These are phyloP conservation scores for Fomitopsis betulina DNA, from an alignment of 1,284 basidiomycete genomes.

Conservation along the genomic window DNA sequence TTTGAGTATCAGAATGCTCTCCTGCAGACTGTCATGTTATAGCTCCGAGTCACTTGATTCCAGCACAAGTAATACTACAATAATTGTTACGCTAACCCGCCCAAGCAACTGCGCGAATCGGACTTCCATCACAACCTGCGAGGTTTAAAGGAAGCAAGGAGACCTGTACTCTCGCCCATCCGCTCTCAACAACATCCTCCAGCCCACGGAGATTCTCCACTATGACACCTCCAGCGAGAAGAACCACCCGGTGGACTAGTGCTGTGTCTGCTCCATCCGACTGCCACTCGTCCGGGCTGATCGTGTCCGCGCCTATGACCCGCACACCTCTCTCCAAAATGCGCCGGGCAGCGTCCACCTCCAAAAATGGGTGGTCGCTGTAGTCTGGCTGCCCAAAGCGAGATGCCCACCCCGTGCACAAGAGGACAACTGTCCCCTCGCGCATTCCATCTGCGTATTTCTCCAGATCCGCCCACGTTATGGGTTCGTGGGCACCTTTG, in stretches of 20 bases:
- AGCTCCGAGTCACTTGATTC: too few species aligned
- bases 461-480: conserved; percentile 17
- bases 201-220: conserved; percentile 62
- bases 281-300: conserved; percentile 61
- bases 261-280: conserved; percentile 30
- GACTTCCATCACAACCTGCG: conserved; percentile 56
- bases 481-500: conserved; percentile 14
- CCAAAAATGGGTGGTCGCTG: conserved; percentile 59
- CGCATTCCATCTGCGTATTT: conserved; percentile 25
- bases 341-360: conserved; percentile 42
- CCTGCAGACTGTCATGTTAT: too few species aligned
- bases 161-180: conserved; percentile 32
- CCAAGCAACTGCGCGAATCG: conserved; percentile 48
- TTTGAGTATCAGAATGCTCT: too few species aligned
- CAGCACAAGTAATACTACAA: too few species aligned
- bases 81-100: not conserved
- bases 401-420: conserved; percentile 59
- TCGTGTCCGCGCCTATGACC: conserved; percentile 56
- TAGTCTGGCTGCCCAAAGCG: conserved; percentile 46
- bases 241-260: conserved; percentile 50
- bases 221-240: conserved; percentile 56
- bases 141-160: conserved; percentile 58
- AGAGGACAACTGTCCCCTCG: conserved; percentile 37
- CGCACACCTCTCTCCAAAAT: conserved; percentile 47
- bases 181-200: conserved; percentile 31